Conservation (phyloP, 345 rosid genomes). For the Pelargonium nanum region DNA sequence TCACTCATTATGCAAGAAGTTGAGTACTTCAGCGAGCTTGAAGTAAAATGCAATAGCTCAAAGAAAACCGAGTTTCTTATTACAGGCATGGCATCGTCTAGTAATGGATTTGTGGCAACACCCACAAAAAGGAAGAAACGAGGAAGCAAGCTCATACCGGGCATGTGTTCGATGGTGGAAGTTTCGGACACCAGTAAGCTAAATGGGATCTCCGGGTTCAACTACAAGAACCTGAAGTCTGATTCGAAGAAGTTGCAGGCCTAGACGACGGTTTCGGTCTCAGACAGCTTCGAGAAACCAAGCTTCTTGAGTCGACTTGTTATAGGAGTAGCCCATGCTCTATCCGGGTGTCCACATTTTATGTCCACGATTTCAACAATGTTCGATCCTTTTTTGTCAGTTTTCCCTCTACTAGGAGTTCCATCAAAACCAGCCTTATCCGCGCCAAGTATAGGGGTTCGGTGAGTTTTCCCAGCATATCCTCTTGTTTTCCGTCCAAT, state of each 20-base stretch:
- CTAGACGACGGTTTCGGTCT: constrained; percentile 50
- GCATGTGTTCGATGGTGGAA: constrained; percentile 51
- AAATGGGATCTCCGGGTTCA: constrained; percentile 26
- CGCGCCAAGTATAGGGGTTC: constrained; percentile 59
- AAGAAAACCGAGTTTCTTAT: background rate
- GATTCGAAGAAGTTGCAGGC: constrained; percentile 37
- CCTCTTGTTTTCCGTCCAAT: constrained; percentile 35
- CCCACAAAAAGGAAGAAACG: constrained; percentile 41
- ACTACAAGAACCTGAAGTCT: constrained; percentile 45
- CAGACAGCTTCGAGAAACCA: constrained; percentile 86
- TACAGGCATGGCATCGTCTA: constrained; percentile 16
- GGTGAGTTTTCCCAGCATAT: constrained; percentile 15
- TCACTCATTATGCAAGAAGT: constrained; percentile 50
- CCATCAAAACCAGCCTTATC: constrained; percentile 43
- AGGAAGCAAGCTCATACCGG: constrained; percentile 32
- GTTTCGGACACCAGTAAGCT: constrained; percentile 32
- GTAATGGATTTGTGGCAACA: constrained; percentile 18
- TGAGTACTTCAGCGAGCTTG: constrained; percentile 34
- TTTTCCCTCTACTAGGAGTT: constrained; percentile 45
- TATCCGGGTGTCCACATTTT: constrained; percentile 68
- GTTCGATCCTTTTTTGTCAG: constrained; percentile 45
- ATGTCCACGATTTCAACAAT: constrained; percentile 83
- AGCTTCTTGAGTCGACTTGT: constrained; percentile 80
- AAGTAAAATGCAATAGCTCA: constrained; percentile 11
- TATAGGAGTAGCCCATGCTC: constrained; percentile 70